Evolutionary conservation across 805 yeast genomes (phyloP), one percentile per base, ranked within the genome.

Genomic region (Komagataella pseudopastoris): DNA sequence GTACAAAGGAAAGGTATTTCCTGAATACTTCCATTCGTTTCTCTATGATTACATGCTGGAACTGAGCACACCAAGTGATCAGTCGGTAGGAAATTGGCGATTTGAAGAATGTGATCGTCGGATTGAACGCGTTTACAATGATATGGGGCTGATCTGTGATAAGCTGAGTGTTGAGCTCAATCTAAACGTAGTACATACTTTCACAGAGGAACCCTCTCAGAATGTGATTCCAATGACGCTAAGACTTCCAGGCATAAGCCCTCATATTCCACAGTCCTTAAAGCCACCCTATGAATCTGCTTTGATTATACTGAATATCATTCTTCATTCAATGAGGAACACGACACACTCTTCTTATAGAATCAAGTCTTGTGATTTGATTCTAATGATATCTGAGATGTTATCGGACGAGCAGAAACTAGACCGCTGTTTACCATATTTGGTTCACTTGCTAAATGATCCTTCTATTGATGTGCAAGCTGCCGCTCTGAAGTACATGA

Each of bases 351-450:
- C 88, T 1, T 60, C 75, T 0, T 78, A 81, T 45, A 71, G 87
- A 54, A 62, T 83, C 6, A 77, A 79, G 58, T 91, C 90, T 1
- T 74, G 95, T 55, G 93, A 88, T 59, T 65, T 90, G 55, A 75
- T 93, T 0, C 63, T 87, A 6, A 85, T 88, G 0, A 71, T 91
- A 17, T 78, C 91, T 1, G 96, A 87, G 59, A 76, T 79, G 52
- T 70, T 88, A 1, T 77, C 78, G 22, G 98, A 93, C 61, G 95
- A 86, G 52, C 82, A 81, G 14, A 91, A 89, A 61, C 69, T 93
- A 45, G 97, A 93, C 63, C 67, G 97, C 47, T 80, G 88, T 36
- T 64, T 93, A 22, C 98, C 99, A 0, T 88, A 84, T 60, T 63
- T 93, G 22, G 75, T 87, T 20, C 68, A 79, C n/a, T 70, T 88